Evolutionary conservation across 1,284 basidiomycete genomes (phyloP), one percentile per base, ranked within the genome.

Genomic region (Vanrija sp.): DNA sequence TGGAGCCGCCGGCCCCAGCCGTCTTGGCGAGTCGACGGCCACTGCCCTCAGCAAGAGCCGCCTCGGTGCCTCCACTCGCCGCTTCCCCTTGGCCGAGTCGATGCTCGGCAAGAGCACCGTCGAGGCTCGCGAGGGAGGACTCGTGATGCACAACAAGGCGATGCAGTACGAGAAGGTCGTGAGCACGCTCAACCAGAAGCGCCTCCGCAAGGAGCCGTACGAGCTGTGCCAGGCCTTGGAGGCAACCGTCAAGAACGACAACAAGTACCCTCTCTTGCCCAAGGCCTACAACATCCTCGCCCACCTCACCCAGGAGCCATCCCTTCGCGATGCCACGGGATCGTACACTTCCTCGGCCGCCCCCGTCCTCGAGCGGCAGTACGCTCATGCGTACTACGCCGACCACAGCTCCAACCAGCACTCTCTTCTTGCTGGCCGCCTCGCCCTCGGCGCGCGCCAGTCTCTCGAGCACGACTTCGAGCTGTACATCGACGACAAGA

Each of bases 131-230:
- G 72, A 74, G 54, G 68, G 70, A 14, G 69, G 69, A 6, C 51
- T 90, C 82, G 72, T 75, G 15, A 78, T 77, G 73, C 93, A 95
- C 75, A 86, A 83, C 71, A 91, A 91, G 77, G 94, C 95, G 90
- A 89, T 94, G 84, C 85, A 84, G n/a, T 97, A 95, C 71, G 88
- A 91, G 74, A 83, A 84, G 52, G 85, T 89, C 27, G 79, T 95
- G 41, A 93, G 90, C 71, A 51, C 46, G 36, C 61, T 75, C n/a
- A 74, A 76, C 54, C 56, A 61, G 45, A 56, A 56, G 46, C 58
- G 73, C 47, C 51, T 72, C 51, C 60, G 66, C 37, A 65, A 66
- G 55, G 63, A 69, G 50, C 64, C 66, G 12, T 63, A 60, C 31
- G 66, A 67, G 53, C 48, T 67, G 2, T 65, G 66, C 51, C 69